Evolutionary conservation across 2,329 filamentous ascomycete species (phyloP), one percentile per base, ranked within the genome.

Genomic region (Colletotrichum sidae): DNA sequence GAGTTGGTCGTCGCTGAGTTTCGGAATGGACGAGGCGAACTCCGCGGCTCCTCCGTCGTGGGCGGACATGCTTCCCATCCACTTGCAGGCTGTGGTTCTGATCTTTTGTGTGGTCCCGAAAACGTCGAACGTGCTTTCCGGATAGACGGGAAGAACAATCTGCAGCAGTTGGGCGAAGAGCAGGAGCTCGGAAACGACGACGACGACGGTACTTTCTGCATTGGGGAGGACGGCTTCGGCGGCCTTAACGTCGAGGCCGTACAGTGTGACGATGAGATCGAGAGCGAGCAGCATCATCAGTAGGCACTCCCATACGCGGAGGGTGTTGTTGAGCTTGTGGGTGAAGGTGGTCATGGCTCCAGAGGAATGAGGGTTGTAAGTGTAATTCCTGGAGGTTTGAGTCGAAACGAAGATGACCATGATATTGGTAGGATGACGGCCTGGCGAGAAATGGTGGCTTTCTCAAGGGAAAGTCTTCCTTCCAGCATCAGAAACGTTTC

Each of bases 171-270:
- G 62, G 3, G 62, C 12, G 8, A 65, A 46, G 6, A 62, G 38
- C 1, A 65, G 4, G 1, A 65, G 57, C 41, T 65, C 62, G 6
- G 51, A 42, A 41, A 62, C 50, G 11, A 58, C 58, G n/a, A 61
- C 8, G 0, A 61, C 52, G 12, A 41, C 37, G 1, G 34, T 25
- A 11, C 41, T 52, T 2, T 53, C 13, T 3, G 45, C 15, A 10
- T 38, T 2, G 1, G 35, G 58, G 8, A 65, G 46, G 5, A 65
- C 62, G 6, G 52, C 13, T 8, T 46, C 62, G 0, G 62, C 25
- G n/a, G 56, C n/a, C 17, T 56, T 44, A 38, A 58, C 49, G 1
- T 52, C 35, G 15, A 65, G 25, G 13, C 62, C 52, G 37, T 62
- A 62, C 25, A 65, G 52, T 4, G 58, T 65, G 10, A 65, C 38